These are phyloP conservation scores for Novymonas esmeraldas DNA, from an alignment of 208 protist species.

Conservation along the genomic window DNA sequence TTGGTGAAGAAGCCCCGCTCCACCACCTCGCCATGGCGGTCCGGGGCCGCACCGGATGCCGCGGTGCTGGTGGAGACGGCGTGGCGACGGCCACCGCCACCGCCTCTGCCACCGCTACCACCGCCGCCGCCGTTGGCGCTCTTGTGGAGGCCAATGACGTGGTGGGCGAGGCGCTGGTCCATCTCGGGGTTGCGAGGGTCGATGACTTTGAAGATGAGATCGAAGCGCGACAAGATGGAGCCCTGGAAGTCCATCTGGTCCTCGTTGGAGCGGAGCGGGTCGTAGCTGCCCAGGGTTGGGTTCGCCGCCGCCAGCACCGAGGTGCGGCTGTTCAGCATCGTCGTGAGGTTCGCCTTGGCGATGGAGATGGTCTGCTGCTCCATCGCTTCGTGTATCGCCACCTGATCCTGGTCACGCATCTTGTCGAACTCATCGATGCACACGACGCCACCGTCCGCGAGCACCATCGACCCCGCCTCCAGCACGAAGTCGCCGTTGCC, in stretches of 20 bases:
- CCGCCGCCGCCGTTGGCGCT: slow-evolving; percentile 52
- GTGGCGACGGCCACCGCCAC: too few relatives aligned
- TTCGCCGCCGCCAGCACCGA: slow-evolving; percentile 99
- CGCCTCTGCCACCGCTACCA: slow-evolving; percentile 9
- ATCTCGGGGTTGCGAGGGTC: slow-evolving; percentile 95
- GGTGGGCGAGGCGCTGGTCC: slow-evolving; percentile 94
- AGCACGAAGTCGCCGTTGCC: slow-evolving; percentile 98
- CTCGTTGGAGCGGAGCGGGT: slow-evolving; percentile 88
- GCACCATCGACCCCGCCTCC: slow-evolving; percentile 99
- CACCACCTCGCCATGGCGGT: slow-evolving; percentile 30
- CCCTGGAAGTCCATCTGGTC: slow-evolving; percentile 97
- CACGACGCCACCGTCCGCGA: slow-evolving; percentile 99
- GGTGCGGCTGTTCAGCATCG: slow-evolving; percentile 99
- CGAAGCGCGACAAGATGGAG: slow-evolving; percentile 99
- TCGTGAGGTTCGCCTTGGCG: slow-evolving; percentile 99
- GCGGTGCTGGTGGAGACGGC: too few relatives aligned
- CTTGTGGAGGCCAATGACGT: slow-evolving; percentile 97
- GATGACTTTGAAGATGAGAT: slow-evolving; percentile 99
- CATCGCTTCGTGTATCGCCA: slow-evolving; percentile 99
- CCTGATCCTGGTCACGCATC: slow-evolving; percentile 98
- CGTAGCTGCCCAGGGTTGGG: slow-evolving; percentile 96
- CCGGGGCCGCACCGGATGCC: slow-evolving; percentile 4
- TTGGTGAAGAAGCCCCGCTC: slow-evolving; percentile 93
- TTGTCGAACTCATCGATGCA: slow-evolving; percentile 99
- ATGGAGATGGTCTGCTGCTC: slow-evolving; percentile 99